A percentile compares a stretch with the other conserved stretches of the same genome.
Evolutionary conservation across 2,329 filamentous ascomycete genomes (phyloP).

Genomic region (Talaromyces amestolkiae): DNA sequence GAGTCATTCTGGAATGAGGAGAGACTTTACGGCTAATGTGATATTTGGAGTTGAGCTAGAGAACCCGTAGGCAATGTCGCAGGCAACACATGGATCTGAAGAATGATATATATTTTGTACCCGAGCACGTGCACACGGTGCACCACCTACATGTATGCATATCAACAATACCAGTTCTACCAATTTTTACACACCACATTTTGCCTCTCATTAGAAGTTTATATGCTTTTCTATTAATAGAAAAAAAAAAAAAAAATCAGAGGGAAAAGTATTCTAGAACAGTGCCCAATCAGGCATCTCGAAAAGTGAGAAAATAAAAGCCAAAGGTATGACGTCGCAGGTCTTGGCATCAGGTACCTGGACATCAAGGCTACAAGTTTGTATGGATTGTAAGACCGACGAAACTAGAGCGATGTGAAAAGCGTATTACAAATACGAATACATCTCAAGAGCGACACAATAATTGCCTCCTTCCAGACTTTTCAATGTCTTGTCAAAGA

Average conservation of each 20-base stretch:
- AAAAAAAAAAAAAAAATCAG: not conserved
- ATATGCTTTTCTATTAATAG: not conserved
- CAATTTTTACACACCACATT: no score
- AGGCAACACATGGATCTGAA: not conserved
- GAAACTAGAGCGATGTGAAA: no score
- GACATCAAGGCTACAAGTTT: not conserved
- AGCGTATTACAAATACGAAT: not conserved
- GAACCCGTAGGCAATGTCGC: not conserved
- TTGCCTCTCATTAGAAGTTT: no score
- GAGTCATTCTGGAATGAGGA: constrained; percentile 41
- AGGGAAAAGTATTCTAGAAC: constrained; percentile 5
- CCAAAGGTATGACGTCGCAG: constrained; percentile 6
- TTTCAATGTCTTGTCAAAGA: no score
- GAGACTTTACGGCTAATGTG: constrained; percentile 26
- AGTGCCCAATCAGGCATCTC: constrained; percentile 7
- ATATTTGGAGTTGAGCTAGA: not conserved
- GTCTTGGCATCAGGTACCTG: not conserved
- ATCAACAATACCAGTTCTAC: not conserved
- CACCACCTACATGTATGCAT: not conserved
- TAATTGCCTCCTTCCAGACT: not conserved
- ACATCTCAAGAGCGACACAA: not conserved
- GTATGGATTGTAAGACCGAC: not conserved
- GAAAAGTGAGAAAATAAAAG: not conserved
- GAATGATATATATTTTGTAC: not conserved
- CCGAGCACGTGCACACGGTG: not conserved